Percentiles rank a stretch among this genome's conserved stretches.
These are phyloP conservation scores for Neodidymelliopsis sp. DNA, from an alignment of 2,329 filamentous ascomycete genomes.

Conservation along the genomic window DNA sequence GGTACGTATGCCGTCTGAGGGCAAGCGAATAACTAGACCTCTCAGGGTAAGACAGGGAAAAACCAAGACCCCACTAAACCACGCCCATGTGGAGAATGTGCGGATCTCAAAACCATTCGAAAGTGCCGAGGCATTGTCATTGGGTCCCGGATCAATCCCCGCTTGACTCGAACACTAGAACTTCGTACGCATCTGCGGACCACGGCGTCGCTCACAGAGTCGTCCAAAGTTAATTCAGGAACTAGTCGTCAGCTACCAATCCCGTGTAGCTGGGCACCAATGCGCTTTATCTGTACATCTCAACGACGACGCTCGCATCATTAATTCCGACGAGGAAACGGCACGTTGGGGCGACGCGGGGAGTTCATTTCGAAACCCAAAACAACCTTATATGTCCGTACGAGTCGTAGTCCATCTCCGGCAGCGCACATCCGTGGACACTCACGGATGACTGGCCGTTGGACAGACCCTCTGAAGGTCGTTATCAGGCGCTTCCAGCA, in stretches of 20 bases:
- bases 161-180: constrained; percentile 2
- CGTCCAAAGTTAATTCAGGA: constrained; percentile 7
- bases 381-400: background rate
- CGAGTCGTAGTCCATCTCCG: background rate
- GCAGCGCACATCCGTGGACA: background rate
- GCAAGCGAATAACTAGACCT: constrained; percentile 3
- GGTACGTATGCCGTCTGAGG: too few relatives aligned
- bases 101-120: constrained; percentile 13
- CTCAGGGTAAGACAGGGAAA: background rate
- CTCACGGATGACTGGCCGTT: background rate
- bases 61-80: constrained; percentile 1
- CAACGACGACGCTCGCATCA: background rate
- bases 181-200: background rate
- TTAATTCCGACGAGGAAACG: background rate
- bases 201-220: background rate
- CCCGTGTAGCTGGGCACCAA: constrained; percentile 2
- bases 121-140: constrained; percentile 16
- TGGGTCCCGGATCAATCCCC: constrained; percentile 2
- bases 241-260: background rate
- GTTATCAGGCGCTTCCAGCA: constrained; percentile 4
- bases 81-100: constrained; percentile 14
- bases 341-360: background rate
- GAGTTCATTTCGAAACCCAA: background rate
- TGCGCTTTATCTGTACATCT: background rate
- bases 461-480: background rate